phyloP scores from a whole-genome alignment of 192 early-diverging fungal species.

The Coemansia sp. region DNA sequence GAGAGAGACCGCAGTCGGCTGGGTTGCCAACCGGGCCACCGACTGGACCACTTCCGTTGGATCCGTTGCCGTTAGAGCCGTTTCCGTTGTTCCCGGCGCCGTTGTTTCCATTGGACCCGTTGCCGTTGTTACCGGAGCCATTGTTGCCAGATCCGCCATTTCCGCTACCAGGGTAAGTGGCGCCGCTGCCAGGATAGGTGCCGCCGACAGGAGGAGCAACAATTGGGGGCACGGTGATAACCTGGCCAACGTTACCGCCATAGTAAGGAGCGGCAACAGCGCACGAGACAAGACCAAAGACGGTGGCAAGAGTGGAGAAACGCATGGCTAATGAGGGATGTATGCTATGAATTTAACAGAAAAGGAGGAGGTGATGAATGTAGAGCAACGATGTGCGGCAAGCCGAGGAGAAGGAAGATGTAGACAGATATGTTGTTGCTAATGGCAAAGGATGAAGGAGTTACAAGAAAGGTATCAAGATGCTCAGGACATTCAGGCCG shows the following conservation, averaged over 20 bases:
- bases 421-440: background rate
- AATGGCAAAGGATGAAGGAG: background rate
- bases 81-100: slow-evolving; percentile 13
- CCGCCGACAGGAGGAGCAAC: slow-evolving; percentile 3
- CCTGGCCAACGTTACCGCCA: slow-evolving; percentile 24
- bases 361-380: background rate
- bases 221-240: slow-evolving; percentile 24
- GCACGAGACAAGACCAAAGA: slow-evolving; percentile 29
- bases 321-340: slow-evolving; percentile 30
- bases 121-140: slow-evolving; percentile 3
- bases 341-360: background rate
- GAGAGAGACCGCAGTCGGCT: slow-evolving; percentile 36
- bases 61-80: slow-evolving; percentile 13
- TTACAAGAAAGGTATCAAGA: background rate
- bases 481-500: background rate
- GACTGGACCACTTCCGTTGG: slow-evolving; percentile 15
- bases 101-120: slow-evolving; percentile 23
- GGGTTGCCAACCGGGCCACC: slow-evolving; percentile 37
- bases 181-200: slow-evolving; percentile 25
- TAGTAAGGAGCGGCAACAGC: slow-evolving; percentile 46
- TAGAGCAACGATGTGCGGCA: background rate
- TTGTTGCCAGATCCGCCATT: slow-evolving; percentile 2
- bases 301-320: slow-evolving; percentile 25
- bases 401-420: background rate
- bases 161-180: slow-evolving; percentile 6